Conservation (phyloP, 495 filamentous ascomycete species). For the Rostrohypoxylon terebratum region DNA sequence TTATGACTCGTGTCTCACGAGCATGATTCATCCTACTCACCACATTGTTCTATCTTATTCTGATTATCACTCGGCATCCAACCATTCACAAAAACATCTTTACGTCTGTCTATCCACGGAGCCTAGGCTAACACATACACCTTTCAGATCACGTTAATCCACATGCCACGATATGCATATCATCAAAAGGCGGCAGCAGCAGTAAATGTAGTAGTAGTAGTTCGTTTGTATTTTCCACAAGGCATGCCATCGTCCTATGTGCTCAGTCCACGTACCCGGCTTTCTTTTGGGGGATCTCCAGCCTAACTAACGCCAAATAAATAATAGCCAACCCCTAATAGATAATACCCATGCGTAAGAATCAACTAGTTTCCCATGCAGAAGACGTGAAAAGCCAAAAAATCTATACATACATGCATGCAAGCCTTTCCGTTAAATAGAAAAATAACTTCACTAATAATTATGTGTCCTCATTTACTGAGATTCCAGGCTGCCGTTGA, state of each 20-base stretch:
- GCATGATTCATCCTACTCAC: constrained; percentile 58
- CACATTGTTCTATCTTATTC: constrained; percentile 61
- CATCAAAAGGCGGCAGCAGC: background rate
- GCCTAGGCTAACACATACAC: constrained; percentile 20
- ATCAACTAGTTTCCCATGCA: background rate
- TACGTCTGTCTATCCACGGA: background rate
- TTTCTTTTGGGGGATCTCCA: constrained; percentile 17
- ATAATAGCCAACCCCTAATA: background rate
- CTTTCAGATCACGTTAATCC: constrained; percentile 7
- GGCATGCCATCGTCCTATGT: background rate
- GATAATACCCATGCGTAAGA: background rate
- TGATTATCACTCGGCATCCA: constrained; percentile 42
- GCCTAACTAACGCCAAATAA: constrained; percentile 27
- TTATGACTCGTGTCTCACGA: constrained; percentile 57
- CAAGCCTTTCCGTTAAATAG: constrained; percentile 3
- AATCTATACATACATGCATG: constrained; percentile 16
- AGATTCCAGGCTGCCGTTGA: background rate
- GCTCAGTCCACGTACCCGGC: background rate
- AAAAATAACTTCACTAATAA: constrained; percentile 9
- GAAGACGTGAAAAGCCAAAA: constrained; percentile 8
- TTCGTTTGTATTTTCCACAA: constrained; percentile 9
- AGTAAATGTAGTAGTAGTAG: background rate
- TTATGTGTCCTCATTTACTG: background rate
- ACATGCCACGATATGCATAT: background rate
- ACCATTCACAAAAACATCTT: background rate